Conservation (phyloP, 2,329 filamentous ascomycete genomes). For the Diaporthe nobilis region DNA sequence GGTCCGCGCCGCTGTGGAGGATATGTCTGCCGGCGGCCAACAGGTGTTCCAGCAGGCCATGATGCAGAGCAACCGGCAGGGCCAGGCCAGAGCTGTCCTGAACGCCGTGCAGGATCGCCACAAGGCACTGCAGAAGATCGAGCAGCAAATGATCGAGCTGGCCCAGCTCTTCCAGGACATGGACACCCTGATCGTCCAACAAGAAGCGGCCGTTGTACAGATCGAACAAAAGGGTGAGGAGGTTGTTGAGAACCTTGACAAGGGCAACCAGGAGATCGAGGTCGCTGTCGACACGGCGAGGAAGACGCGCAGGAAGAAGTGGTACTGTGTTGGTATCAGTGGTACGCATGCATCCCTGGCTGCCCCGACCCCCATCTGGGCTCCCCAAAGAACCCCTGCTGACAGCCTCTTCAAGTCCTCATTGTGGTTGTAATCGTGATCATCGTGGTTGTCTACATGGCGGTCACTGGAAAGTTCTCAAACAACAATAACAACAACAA, state of each 20-base stretch:
- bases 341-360: conserved; percentile 57
- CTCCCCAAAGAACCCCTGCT: conserved; percentile 42
- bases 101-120: conserved; percentile 87
- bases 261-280: conserved; percentile 87
- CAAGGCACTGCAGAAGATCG: conserved; percentile 90
- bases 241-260: conserved; percentile 85
- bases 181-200: conserved; percentile 86
- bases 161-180: conserved; percentile 91
- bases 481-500: conserved; percentile 50
- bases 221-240: conserved; percentile 92
- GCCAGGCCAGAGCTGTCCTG: conserved; percentile 84
- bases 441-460: conserved; percentile 64
- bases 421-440: conserved; percentile 68
- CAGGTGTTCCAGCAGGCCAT: conserved; percentile 93
- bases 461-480: conserved; percentile 50
- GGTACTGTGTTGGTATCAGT: conserved; percentile 88
- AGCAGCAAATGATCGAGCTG: conserved; percentile 89
- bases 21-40: conserved; percentile 75
- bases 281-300: conserved; percentile 87
- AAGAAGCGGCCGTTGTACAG: conserved; percentile 83
- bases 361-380: background rate
- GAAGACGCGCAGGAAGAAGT: conserved; percentile 92
- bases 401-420: conserved; percentile 47
- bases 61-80: conserved; percentile 83
- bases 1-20: conserved; percentile 82